A percentile compares a stretch with the other conserved stretches of the same genome.
Evolutionary conservation across 83 land plant species (phyloP).

Genomic region (Isoetes engelmannii): DNA sequence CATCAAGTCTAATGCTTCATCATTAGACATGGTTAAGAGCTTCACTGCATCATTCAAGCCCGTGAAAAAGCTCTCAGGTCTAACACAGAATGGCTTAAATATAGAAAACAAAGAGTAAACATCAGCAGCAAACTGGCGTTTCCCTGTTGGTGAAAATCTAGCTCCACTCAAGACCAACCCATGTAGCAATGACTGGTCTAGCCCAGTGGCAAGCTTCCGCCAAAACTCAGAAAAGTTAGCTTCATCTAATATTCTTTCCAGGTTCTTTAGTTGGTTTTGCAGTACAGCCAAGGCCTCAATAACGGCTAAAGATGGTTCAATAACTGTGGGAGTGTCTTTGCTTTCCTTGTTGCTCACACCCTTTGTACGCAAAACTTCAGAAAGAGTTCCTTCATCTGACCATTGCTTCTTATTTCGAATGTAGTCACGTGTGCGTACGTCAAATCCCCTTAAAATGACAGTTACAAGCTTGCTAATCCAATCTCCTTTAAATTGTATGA

Average conservation of each 20-base stretch:
- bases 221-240: constrained; percentile 61
- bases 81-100: constrained; percentile 75
- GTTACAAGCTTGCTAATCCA: constrained; percentile 70
- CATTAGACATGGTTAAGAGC: constrained; percentile 44
- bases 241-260: constrained; percentile 49
- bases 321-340: constrained; percentile 10
- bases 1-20: constrained; percentile 21
- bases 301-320: constrained; percentile 41
- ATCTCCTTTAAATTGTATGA: constrained; percentile 45
- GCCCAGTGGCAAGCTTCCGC: constrained; percentile 57
- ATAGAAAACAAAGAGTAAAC: constrained; percentile 53
- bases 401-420: constrained; percentile 69
- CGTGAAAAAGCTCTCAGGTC: constrained; percentile 91
- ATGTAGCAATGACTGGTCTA: constrained; percentile 64
- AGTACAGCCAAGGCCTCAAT: constrained; percentile 68
- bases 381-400: constrained; percentile 42
- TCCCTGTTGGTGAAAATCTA: constrained; percentile 53
- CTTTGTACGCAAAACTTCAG: not conserved
- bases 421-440: constrained; percentile 59
- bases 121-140: constrained; percentile 52
- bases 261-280: constrained; percentile 46
- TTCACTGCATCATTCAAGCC: constrained; percentile 46
- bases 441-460: constrained; percentile 73
- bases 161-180: constrained; percentile 45
- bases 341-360: not conserved